Conservation (phyloP, 495 filamentous ascomycete species). For the Emericellopsis terricola region DNA sequence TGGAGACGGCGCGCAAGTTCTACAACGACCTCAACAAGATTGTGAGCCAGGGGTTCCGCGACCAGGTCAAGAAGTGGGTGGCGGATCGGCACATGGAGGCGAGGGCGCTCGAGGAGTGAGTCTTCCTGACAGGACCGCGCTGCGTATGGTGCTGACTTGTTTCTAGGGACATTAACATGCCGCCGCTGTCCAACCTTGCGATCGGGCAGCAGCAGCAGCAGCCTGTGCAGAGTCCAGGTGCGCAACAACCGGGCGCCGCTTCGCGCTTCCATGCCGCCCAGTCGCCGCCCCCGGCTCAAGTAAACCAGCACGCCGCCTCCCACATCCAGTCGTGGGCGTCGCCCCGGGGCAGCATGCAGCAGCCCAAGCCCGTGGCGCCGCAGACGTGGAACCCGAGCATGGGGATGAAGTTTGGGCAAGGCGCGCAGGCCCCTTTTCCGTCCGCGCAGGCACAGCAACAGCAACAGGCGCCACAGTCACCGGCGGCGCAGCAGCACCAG, state of each 20-base stretch:
- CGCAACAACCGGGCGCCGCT: slow-evolving; percentile 2
- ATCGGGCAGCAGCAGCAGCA: slow-evolving; percentile 7
- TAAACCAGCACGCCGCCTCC: slow-evolving; percentile 5
- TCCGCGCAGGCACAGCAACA: slow-evolving; percentile 2
- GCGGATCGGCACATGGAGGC: slow-evolving; percentile 69
- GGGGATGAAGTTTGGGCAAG: neutral
- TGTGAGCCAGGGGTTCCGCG: slow-evolving; percentile 53
- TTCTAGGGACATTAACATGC: slow-evolving; percentile 28
- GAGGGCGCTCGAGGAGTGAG: slow-evolving; percentile 52
- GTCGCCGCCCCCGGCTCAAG: slow-evolving; percentile 3
- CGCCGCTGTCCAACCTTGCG: slow-evolving; percentile 16
- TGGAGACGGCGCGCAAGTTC: slow-evolving; percentile 82
- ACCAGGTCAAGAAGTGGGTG: slow-evolving; percentile 61
- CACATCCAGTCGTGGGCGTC: neutral
- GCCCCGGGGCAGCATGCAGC: slow-evolving; percentile 9
- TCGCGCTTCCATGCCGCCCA: slow-evolving; percentile 1
- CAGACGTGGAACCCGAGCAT: neutral
- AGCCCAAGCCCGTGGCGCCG: neutral
- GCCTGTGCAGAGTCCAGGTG: slow-evolving; percentile 5
- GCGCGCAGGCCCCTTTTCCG: neutral
- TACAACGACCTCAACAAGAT: slow-evolving; percentile 91
- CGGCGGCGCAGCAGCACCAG: slow-evolving; percentile 11
- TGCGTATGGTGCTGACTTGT: slow-evolving; percentile 5
- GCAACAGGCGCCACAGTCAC: slow-evolving; percentile 8
- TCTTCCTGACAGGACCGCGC: too few species aligned